phyloP scores from a whole-genome alignment of 1,284 basidiomycete genomes.

The Heliocybe sulcata region DNA sequence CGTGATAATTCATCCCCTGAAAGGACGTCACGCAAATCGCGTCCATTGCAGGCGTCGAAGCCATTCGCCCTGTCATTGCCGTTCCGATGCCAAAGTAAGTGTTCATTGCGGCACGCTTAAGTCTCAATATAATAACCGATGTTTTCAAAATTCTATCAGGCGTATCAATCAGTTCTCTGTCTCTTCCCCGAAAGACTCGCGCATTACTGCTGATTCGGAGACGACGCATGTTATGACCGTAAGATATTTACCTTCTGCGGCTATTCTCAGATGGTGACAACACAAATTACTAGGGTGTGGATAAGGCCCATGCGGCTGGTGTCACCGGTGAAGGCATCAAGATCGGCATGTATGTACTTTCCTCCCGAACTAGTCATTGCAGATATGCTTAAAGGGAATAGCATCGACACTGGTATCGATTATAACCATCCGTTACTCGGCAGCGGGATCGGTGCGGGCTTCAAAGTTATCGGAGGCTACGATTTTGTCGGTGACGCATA shows the following conservation, averaged over 20 bases:
- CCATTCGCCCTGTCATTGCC: slow-evolving; percentile 21
- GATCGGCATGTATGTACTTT: slow-evolving; percentile 30
- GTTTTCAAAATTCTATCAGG: not conserved
- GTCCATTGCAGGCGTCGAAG: slow-evolving; percentile 19
- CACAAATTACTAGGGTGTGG: slow-evolving; percentile 19
- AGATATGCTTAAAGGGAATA: not conserved
- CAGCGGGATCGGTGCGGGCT: slow-evolving; percentile 51
- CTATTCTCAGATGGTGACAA: not conserved
- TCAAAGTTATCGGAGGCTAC: slow-evolving; percentile 52
- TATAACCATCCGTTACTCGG: slow-evolving; percentile 60
- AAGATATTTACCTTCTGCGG: slow-evolving; percentile 1
- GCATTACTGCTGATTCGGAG: slow-evolving; percentile 23
- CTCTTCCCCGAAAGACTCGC: slow-evolving; percentile 25
- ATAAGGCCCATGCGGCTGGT: slow-evolving; percentile 42
- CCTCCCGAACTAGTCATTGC: not conserved
- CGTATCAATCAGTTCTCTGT: slow-evolving; percentile 17
- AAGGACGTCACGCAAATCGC: slow-evolving; percentile 18
- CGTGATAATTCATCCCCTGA: not conserved
- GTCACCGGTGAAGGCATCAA: slow-evolving; percentile 43
- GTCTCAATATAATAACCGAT: too few species aligned
- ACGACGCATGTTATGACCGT: slow-evolving; percentile 28
- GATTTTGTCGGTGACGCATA: slow-evolving; percentile 44
- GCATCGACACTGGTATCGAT: slow-evolving; percentile 32
- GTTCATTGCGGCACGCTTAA: too few species aligned
- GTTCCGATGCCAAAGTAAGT: slow-evolving; percentile 18